Evolutionary conservation across 192 early-diverging fungal genomes (phyloP), one percentile per base, ranked within the genome.

Genomic region (Thamnidium elegans): DNA sequence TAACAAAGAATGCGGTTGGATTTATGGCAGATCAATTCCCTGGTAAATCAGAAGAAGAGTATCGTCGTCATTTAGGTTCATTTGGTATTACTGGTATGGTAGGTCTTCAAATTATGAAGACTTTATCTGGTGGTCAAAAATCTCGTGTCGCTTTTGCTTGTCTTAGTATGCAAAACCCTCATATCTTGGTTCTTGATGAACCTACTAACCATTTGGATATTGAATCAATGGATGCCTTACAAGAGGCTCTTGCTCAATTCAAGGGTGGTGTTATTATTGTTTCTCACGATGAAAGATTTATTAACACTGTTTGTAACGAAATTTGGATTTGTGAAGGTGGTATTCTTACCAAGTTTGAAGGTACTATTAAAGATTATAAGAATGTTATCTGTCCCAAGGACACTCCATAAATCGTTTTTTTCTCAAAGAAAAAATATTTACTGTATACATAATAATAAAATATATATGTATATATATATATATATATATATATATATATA

Each of bases 11-110:
- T 14, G 86, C 92, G 7, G 95, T 97, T 20, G 89, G 86, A n/a
- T 95, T 94, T 64, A 83, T 99, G 83, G 83, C 84, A 50, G 82
- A 81, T 55, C 90, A 86, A 70, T 99, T 85, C 79, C 95, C 97
- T 5, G 96, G 96, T 9, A 86, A 87, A 76, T 81, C 80, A 8
- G 95, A 99, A 56, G 96, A 99, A 77, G 97, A 99, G 67, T 98
- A 97, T 75, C 89, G 97, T 67, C 77, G 94, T 17, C 87, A 95
- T 60, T 73, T 99, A 67, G 97, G 93, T 56, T 80, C 90, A 9
- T 99, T 96, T 72, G 97, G 97, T 61, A 89, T 99, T 52, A 93
- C 96, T 17, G 97, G 97, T 4, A 95, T 93, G 84, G 93, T 91
- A 7, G 96, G 92, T 48, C 72, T 98, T 80, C 96, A 98, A 70